A percentile compares a stretch with the other conserved stretches of the same genome.
Evolutionary conservation across 768 basidiomycete species (phyloP).

Genomic region (Sporobolomyces roseus): DNA sequence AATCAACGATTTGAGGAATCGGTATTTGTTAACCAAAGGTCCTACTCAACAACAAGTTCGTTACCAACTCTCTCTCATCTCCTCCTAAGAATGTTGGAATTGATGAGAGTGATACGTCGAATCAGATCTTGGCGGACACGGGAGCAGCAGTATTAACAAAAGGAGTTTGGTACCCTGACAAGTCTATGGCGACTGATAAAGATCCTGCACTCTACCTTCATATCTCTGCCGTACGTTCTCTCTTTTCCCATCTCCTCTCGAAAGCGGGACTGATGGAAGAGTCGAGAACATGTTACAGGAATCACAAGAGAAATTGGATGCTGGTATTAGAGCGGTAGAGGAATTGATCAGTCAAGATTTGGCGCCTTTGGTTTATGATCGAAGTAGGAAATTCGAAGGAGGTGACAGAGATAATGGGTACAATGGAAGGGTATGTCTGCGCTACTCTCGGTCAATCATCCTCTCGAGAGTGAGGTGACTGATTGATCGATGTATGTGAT

Average conservation of each 20-base stretch:
- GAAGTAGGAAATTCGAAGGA: constrained; percentile 54
- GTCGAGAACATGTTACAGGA: constrained; percentile 19
- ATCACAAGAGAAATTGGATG: constrained; percentile 49
- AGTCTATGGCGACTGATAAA: constrained; percentile 80
- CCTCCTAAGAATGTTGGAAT: too few species aligned
- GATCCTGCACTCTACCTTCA: constrained; percentile 93
- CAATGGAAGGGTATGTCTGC: constrained; percentile 32
- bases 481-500: not conserved
- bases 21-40: constrained; percentile 90
- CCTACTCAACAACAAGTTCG: constrained; percentile 81
- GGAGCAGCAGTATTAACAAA: constrained; percentile 89
- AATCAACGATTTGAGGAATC: constrained; percentile 91
- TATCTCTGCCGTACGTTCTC: constrained; percentile 60
- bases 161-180: constrained; percentile 94
- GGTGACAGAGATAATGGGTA: constrained; percentile 35
- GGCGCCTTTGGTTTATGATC: constrained; percentile 50
- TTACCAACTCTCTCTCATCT: too few species aligned
- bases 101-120: too few species aligned
- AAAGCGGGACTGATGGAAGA: not conserved
- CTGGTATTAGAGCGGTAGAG: constrained; percentile 49
- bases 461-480: not conserved
- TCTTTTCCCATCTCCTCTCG: not conserved
- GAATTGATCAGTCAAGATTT: constrained; percentile 52
- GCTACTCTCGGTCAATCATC: constrained; percentile 6
- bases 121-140: constrained; percentile 90